Evolutionary conservation across 1,284 basidiomycete species (phyloP).

Genomic region (Hymenochaete sp.): DNA sequence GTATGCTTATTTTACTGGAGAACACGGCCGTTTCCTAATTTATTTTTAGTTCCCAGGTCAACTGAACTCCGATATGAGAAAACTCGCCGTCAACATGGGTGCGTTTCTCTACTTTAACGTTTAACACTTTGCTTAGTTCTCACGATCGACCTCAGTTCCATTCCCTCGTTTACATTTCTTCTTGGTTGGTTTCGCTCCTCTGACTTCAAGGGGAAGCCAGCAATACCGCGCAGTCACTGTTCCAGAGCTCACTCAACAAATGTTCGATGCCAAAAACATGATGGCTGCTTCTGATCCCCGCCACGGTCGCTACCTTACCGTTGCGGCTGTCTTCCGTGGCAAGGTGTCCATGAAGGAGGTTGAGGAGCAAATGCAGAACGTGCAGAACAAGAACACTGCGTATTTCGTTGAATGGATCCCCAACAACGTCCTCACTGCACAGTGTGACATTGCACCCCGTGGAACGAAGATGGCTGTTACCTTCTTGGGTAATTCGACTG

Average conservation of each 20-base stretch:
- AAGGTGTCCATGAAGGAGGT: constrained; percentile 99
- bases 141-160: constrained; percentile 49
- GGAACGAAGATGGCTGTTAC: constrained; percentile 95
- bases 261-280: constrained; percentile 99
- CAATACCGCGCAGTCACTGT: constrained; percentile 94
- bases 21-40: constrained; percentile 19
- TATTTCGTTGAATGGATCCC: constrained; percentile 99
- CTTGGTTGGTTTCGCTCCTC: constrained; percentile 94
- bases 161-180: constrained; percentile 99
- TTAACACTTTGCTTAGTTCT: background rate
- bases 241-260: constrained; percentile 93
- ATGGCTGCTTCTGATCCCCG: constrained; percentile 95
- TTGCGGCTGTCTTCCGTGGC: constrained; percentile 97
- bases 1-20: constrained; percentile 16
- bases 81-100: constrained; percentile 99
- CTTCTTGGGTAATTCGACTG: constrained; percentile 96
- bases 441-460: constrained; percentile 91
- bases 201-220: constrained; percentile 88
- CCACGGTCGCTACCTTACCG: constrained; percentile 91
- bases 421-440: constrained; percentile 93
- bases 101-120: constrained; percentile 23
- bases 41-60: constrained; percentile 82
- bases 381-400: constrained; percentile 94
- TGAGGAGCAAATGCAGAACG: constrained; percentile 96
- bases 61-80: constrained; percentile 95